Evolutionary conservation across 2,329 filamentous ascomycete species (phyloP), one percentile per base, ranked within the genome.

Genomic region (Sporothrix pseudoabietina): DNA sequence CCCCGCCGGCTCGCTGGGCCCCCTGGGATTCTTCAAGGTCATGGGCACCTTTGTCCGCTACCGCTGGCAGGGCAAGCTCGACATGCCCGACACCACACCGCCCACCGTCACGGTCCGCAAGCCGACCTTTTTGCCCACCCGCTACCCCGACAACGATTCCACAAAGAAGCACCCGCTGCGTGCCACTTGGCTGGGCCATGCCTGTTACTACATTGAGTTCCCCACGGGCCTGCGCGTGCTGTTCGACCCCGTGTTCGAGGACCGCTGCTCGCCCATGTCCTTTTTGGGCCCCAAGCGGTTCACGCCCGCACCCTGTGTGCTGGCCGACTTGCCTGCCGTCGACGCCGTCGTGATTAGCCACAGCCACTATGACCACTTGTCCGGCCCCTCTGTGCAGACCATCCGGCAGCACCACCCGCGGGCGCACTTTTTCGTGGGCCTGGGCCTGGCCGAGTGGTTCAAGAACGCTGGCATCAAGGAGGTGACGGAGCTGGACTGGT

Each of bases 161-260:
- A 14, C 52, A 22, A 44, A 39, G 10, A 68, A 49, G 4, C 68
- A 52, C 41, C 49, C 57, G 9, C 86, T 98, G 32, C 90, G 94
- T 71, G 93, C 94, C 47, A 98, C 95, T 55, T 98, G 95, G 95
- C 89, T 98, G 2, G 95, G 95, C 49, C 95, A 98, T 81, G 94
- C 95, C 3, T 97, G 94, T 84, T 97, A 94, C 84, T 94, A 93
- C 78, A 89, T 97, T 77, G 95, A 98, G 81, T 98, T 94, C 78
- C 94, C 94, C 1, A 87, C 88, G 16, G 95, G 95, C 0, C 85
- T 98, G 71, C 90, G 95, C 72, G 93, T 97, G 3, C 88, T 98
- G 3, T 98, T 97, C 80, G 95, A 98, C 79, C 95, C 95, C 1
- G 94, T 98, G 47, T 97, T 98, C 77, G 93, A 95, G 80, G 89